phyloP scores from a whole-genome alignment of 2,329 filamentous ascomycete species.

The Phyllosticta citribraziliensis region DNA sequence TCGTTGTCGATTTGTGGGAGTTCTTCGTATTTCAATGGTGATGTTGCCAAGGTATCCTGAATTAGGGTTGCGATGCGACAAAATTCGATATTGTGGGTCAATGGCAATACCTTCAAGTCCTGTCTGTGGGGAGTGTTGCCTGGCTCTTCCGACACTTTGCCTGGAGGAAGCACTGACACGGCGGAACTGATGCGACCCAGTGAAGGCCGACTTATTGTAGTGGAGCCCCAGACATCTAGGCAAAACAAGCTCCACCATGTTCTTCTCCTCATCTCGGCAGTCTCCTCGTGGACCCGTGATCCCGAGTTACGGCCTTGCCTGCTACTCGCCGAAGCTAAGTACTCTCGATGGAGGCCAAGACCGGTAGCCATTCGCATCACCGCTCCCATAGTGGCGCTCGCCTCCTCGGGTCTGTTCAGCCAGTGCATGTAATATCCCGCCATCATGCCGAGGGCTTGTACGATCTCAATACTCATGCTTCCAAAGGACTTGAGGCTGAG shows the following conservation, averaged over 20 bases:
- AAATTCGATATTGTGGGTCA: constrained; percentile 69
- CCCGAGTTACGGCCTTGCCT: not conserved
- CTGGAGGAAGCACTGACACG: constrained; percentile 29
- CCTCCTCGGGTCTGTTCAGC: constrained; percentile 67
- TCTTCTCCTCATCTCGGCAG: constrained; percentile 29
- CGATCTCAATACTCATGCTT: constrained; percentile 60
- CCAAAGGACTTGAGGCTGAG: constrained; percentile 58
- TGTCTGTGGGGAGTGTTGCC: constrained; percentile 45
- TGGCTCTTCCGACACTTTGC: constrained; percentile 22
- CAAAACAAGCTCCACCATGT: constrained; percentile 39
- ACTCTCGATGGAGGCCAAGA: constrained; percentile 61
- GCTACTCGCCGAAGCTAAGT: constrained; percentile 23
- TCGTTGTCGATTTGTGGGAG: constrained; percentile 57
- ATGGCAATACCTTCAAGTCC: constrained; percentile 44
- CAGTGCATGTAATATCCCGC: constrained; percentile 72
- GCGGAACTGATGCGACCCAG: constrained; percentile 29
- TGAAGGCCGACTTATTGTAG: constrained; percentile 33
- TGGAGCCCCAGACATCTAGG: constrained; percentile 35
- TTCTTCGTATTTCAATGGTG: constrained; percentile 59
- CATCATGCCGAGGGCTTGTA: constrained; percentile 62
- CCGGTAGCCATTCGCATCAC: constrained; percentile 66
- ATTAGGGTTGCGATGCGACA: constrained; percentile 70
- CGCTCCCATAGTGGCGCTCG: constrained; percentile 61
- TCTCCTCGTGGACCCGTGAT: not conserved
- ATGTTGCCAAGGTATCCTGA: constrained; percentile 62